Conservation (phyloP, 441 rosid genomes). For the Flueggea neowawraea region DNA sequence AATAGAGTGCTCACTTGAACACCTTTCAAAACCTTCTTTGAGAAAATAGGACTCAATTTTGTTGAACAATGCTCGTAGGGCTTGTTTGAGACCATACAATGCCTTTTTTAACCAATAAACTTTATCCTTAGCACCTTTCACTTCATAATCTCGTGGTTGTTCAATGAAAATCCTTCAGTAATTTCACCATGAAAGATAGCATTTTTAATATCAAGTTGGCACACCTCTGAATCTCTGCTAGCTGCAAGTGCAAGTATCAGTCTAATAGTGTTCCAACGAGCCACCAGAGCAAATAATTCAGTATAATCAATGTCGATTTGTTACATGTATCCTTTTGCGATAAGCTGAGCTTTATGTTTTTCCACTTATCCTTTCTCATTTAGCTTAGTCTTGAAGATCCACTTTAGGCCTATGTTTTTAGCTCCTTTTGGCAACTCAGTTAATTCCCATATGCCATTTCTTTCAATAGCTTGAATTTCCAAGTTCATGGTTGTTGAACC, state of each 20-base stretch:
- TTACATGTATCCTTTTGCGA: background rate
- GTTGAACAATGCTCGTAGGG: background rate
- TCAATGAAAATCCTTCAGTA: background rate
- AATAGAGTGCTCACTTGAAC: background rate
- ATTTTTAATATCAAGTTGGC: background rate
- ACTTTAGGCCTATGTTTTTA: no score
- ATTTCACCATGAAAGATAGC: conserved; percentile 2
- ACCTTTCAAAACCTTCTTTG: background rate
- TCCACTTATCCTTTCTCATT: background rate
- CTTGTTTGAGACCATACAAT: background rate
- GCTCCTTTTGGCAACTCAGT: no score
- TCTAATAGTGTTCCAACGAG: background rate
- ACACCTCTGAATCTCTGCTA: background rate
- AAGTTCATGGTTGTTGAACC: no score
- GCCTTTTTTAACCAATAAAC: background rate
- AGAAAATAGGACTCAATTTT: background rate
- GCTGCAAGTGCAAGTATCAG: background rate
- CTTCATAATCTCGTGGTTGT: background rate
- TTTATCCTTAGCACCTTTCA: background rate
- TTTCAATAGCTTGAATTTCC: no score
- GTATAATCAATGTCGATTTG: background rate
- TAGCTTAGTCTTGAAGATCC: no score
- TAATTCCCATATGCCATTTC: no score
- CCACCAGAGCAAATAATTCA: conserved; percentile 1
- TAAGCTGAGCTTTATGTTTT: background rate